A percentile compares a stretch with the other conserved stretches of the same genome.
These are phyloP conservation scores for Dictyostelium firmibasis DNA, from an alignment of 78 protist species.

Conservation along the genomic window DNA sequence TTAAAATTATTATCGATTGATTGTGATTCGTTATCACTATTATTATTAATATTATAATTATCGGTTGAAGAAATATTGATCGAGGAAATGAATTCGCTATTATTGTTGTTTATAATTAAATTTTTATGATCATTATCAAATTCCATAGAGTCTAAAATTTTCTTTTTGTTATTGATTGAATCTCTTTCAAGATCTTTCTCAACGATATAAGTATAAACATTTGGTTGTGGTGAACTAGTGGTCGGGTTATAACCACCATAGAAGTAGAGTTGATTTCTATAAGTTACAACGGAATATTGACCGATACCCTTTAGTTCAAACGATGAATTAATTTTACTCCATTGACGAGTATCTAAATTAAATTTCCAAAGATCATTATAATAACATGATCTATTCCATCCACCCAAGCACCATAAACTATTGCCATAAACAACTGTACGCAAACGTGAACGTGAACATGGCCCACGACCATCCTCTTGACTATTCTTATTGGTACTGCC, in stretches of 20 bases:
- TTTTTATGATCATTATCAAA: not conserved
- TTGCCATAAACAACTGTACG: constrained; percentile 68
- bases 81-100: not conserved
- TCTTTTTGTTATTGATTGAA: not conserved
- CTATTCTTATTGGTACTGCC: not conserved
- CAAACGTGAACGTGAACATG: constrained; percentile 56
- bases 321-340: constrained; percentile 31
- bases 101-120: not conserved
- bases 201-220: constrained; percentile 58
- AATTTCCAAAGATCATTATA: constrained; percentile 68
- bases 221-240: constrained; percentile 68
- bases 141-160: not conserved
- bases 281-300: constrained; percentile 51
- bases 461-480: constrained; percentile 27
- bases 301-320: constrained; percentile 72
- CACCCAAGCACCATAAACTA: constrained; percentile 63
- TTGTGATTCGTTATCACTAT: not conserved
- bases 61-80: constrained; percentile 3
- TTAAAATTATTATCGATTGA: not conserved
- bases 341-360: constrained; percentile 10
- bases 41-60: not conserved
- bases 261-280: constrained; percentile 44
- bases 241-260: constrained; percentile 72
- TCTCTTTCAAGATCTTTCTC: constrained; percentile 12
- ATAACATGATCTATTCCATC: constrained; percentile 50